Base-by-base conservation (phyloP, 2,329 filamentous ascomycete genomes). In the Aspergillus vadensis region DNA sequence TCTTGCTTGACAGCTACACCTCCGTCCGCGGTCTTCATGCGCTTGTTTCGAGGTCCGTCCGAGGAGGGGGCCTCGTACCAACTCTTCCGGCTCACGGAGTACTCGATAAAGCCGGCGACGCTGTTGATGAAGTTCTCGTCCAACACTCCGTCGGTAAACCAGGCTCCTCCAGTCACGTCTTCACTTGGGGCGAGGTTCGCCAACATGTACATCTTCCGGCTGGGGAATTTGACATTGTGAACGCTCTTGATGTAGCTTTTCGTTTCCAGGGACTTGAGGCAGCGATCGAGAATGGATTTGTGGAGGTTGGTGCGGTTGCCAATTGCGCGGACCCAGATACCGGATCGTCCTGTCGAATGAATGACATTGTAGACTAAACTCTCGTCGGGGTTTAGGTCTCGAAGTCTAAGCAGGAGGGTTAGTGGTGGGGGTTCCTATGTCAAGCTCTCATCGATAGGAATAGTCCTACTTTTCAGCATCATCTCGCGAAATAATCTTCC, bases 201-300 rank as follows among this genome's bases (percentile, higher is more conserved):
- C 71, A 97, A 88, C 84, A 99, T 96, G 82, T 95, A 99, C 85
- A 96, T 97, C 79, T 96, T 97, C 74, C 95, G 90, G 67, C 89
- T 91, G 27, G 92, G 91, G 72, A 91, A 89, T 79, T 96, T 92
- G 77, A 96, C 92, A 76, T 90, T 95, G 79, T 94, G 95, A 79
- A 98, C 92, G 60, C 88, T 87, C 70, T 91, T 90, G 75, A 99
- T 92, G 73, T 96, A 87, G 38, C 88, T 87, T 74, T 92, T 93
- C 41, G 83, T 80, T 76, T 96, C 91, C 63, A 99, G 87, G 64
- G 88, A 87, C 80, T 96, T 97, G 68, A 98, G 83, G 27, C 88
- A 88, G 69, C 90, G 89, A 69, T 90, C 91, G 69, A 98, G 85
- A 39, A 91, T 86, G 53, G 89, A 89, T 71, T 94, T 91, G 79